Evolutionary conservation across 2,329 filamentous ascomycete species (phyloP).

Genomic region (Pleurostoma richardsiae): DNA sequence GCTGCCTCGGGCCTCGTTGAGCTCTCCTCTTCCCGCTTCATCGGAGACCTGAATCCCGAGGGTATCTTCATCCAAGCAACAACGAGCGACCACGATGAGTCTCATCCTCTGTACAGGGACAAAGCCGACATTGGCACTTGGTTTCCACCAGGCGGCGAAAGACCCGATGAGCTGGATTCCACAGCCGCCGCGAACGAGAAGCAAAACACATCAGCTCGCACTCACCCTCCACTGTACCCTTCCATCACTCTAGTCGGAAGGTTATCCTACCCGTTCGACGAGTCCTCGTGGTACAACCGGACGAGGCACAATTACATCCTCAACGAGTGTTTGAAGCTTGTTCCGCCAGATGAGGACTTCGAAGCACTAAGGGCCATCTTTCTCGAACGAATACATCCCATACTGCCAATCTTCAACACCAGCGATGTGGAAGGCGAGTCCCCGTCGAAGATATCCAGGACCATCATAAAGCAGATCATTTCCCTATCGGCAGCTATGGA

Average conservation of each 20-base stretch:
- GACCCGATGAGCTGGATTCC: neutral
- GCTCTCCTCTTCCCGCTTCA: conserved; percentile 27
- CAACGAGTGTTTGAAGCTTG: conserved; percentile 16
- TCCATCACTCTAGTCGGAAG: neutral
- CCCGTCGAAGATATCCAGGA: conserved; percentile 25
- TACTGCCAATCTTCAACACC: conserved; percentile 46
- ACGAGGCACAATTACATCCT: conserved; percentile 18
- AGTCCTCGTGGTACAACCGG: conserved; percentile 3
- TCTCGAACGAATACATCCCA: conserved; percentile 47
- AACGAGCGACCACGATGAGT: conserved; percentile 2
- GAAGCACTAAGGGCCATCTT: conserved; percentile 39
- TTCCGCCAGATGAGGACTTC: conserved; percentile 42
- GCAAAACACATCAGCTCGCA: neutral
- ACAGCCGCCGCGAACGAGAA: neutral
- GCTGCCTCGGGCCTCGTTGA: conserved; percentile 20
- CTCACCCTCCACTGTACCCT: neutral
- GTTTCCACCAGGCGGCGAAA: conserved; percentile 36
- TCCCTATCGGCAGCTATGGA: conserved; percentile 50
- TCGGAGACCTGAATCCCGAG: conserved; percentile 21
- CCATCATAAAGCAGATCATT: conserved; percentile 47
- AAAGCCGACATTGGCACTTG: conserved; percentile 7
- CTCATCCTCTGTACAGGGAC: conserved; percentile 1
- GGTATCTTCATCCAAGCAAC: conserved; percentile 21
- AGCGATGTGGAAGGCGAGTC: conserved; percentile 20
- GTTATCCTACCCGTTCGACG: neutral